Base-by-base conservation (phyloP, 2,329 filamentous ascomycete genomes). In the Talaromyces sp. region DNA sequence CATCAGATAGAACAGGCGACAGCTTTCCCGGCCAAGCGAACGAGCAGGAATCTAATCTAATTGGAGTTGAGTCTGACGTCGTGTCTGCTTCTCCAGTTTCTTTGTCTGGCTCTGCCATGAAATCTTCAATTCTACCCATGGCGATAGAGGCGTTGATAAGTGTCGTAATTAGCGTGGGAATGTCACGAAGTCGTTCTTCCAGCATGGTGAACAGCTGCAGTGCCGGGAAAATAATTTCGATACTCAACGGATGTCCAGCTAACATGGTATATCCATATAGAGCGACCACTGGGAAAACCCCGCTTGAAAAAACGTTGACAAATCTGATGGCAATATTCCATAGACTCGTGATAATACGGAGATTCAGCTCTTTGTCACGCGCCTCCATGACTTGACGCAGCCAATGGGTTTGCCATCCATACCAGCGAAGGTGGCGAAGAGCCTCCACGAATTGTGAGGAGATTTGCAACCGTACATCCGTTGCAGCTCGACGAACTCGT, bases 401-500 rank as follows among this genome's bases (percentile, higher is more conserved):
- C 90, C 90, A 93, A 57, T 85, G 82, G 58, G 85, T 82, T 72
- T 93, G 89, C 90, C 90, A 94, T 48, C 88, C 88, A 68, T 92
- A 92, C 88, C 88, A 92, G 38, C 89, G 83, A 24, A 92, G 77
- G 69, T 93, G 90, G 3, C 91, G 85, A 59, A 94, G 91, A 0
- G 90, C 87, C 72, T 95, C 91, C 56, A 96, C 89, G 61, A 95
- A 94, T 68, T 96, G 91, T 2, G 88, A 88, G 0, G 91, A 90
- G 5, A 89, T 85, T 68, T 96, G 89, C 0, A 95, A 81, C 65
- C 92, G 89, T 26, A 81, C 78, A 70, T 96, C 92, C 0, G 91
- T 92, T 2, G 89, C 87, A 0, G 80, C 77, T 52, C 92, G 83
- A n/a, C 91, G 85, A 26, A 83, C 80, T 59, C 83, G 83, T 70